Percentiles rank a stretch among this genome's conserved stretches.
phyloP scores from a whole-genome alignment of 2,329 filamentous ascomycete species.

The Amylocarpus encephaloides region DNA sequence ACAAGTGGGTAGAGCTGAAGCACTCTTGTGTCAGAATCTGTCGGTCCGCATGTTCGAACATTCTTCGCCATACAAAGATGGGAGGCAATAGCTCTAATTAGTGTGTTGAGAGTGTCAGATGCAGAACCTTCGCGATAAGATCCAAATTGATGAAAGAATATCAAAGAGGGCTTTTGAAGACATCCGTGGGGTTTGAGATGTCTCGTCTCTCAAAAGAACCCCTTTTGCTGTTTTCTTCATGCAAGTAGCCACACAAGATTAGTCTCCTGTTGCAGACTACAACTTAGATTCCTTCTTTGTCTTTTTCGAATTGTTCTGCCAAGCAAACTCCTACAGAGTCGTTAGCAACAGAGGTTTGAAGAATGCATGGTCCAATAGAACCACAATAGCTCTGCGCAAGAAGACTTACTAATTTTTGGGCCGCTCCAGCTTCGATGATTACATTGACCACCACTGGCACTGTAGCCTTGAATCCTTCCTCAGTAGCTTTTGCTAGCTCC shows the following conservation, averaged over 20 bases:
- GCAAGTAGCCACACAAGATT: neutral
- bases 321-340: slow-evolving; percentile 26
- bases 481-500: slow-evolving; percentile 44
- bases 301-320: slow-evolving; percentile 30
- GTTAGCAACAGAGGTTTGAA: neutral
- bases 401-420: slow-evolving; percentile 34
- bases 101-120: too few species aligned
- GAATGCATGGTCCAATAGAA: neutral
- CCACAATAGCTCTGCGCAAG: neutral
- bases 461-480: slow-evolving; percentile 41
- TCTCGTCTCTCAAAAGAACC: neutral
- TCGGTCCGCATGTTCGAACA: too few species aligned
- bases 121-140: too few species aligned
- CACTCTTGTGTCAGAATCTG: too few species aligned
- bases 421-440: slow-evolving; percentile 45
- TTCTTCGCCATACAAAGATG: too few species aligned
- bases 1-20: too few species aligned
- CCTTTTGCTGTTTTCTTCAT: neutral
- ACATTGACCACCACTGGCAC: slow-evolving; percentile 49
- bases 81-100: too few species aligned
- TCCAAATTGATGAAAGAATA: too few species aligned
- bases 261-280: neutral
- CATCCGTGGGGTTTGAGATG: neutral
- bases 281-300: slow-evolving; percentile 21
- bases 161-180: too few species aligned